Conservation (phyloP, 331 rosid genomes). For the Malus hybrid region DNA sequence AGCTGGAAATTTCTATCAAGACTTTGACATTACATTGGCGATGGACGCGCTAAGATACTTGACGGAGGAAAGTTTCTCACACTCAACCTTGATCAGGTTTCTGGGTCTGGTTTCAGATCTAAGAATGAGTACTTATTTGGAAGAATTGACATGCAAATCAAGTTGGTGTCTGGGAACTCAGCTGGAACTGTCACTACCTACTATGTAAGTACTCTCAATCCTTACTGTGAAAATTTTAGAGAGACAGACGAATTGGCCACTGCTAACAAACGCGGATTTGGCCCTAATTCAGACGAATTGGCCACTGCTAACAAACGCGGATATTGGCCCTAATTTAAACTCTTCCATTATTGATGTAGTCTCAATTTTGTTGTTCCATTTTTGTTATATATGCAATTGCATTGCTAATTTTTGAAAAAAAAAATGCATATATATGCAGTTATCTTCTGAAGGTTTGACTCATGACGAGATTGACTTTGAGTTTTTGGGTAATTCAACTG, state of each 20-base stretch:
- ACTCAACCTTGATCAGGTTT: slow-evolving; percentile 29
- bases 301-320: too few species aligned
- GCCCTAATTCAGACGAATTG: too few species aligned
- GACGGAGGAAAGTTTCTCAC: slow-evolving; percentile 29
- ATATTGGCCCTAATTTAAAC: too few species aligned
- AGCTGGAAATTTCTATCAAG: slow-evolving; percentile 34
- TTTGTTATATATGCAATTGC: neutral
- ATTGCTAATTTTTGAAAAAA: neutral
- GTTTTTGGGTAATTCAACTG: slow-evolving; percentile 37
- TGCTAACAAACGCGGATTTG: too few species aligned
- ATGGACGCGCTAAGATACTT: neutral
- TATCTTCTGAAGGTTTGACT: slow-evolving; percentile 32
- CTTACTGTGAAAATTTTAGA: neutral
- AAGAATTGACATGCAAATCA: slow-evolving; percentile 39
- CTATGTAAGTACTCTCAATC: slow-evolving; percentile 14
- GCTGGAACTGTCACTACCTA: slow-evolving; percentile 46
- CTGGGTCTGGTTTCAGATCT: slow-evolving; percentile 40
- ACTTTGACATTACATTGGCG: slow-evolving; percentile 25
- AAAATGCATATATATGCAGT: slow-evolving; percentile 11
- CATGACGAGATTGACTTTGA: slow-evolving; percentile 49
- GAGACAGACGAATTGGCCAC: too few species aligned
- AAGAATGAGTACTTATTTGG: slow-evolving; percentile 33
- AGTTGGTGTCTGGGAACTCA: slow-evolving; percentile 35
- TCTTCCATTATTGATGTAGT: too few species aligned
- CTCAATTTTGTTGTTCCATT: too few species aligned